Evolutionary conservation across 78 protist genomes (phyloP), one percentile per base, ranked within the genome.

Genomic region (Guillardia theta): DNA sequence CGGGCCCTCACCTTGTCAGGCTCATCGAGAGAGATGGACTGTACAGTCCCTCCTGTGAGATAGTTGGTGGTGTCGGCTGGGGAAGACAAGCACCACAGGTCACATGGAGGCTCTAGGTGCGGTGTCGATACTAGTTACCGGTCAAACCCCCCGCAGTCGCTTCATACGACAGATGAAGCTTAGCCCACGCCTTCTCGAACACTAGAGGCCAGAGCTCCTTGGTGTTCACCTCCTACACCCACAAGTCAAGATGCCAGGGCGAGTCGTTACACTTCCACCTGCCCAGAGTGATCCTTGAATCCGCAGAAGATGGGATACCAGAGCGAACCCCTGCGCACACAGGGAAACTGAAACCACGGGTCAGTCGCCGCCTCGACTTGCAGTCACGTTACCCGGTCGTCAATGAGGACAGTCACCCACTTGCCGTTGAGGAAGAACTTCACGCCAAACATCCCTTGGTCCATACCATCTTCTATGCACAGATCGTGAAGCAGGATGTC

Each of bases 101-200:
- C n/a, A n/a, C n/a, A n/a, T n/a, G n/a, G n/a, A n/a, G n/a, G n/a
- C n/a, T n/a, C n/a, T n/a, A n/a, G n/a, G n/a, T n/a, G n/a, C n/a
- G n/a, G n/a, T n/a, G 64, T 53, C 33, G 64, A 53, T 21, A 53
- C 33, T 19, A 53, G 15, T 19, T 19, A n/a, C 33, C 50, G 9
- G 90, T 78, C 48, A 24, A 50, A 8, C 90, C 90, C 0, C 50
- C 90, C 9, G 90, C 90, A 0, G 90, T 78, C 43, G 90, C 45
- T 30, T 78, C 90, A 50, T 78, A 78, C 33, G 53, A 43, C 21
- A 78, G 90, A 8, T 78, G 90, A 22, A 78, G 48, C 90, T 78
- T 78, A 18, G 90, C 90, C 90, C 90, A 78, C 3, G 90, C 90
- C 39, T 78, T 37, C 87, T 78, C 90, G 33, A 78, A 78, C 21